phyloP scores from a whole-genome alignment of 1,284 basidiomycete genomes.

The Termitomyces sp. region DNA sequence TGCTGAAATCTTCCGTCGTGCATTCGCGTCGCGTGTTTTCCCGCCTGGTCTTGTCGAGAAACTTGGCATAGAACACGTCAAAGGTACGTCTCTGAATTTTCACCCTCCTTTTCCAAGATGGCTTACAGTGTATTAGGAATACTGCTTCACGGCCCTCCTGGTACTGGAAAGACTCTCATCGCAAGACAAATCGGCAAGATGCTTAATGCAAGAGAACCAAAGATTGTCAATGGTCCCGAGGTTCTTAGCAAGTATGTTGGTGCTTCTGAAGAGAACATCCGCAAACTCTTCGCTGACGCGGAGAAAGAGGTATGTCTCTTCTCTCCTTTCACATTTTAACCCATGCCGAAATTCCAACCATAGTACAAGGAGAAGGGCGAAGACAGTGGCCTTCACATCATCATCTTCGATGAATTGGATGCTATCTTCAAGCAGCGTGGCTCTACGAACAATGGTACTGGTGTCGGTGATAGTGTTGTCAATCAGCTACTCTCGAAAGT shows the following conservation, averaged over 20 bases:
- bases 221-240: slow-evolving; percentile 98
- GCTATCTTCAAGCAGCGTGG: slow-evolving; percentile 99
- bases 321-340: background rate
- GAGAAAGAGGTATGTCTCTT: slow-evolving; percentile 79
- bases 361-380: slow-evolving; percentile 98
- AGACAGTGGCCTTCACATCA: slow-evolving; percentile 97
- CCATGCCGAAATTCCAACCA: background rate
- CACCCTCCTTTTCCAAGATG: background rate
- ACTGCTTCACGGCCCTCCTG: slow-evolving; percentile 92
- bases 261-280: slow-evolving; percentile 97
- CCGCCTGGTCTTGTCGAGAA: slow-evolving; percentile 96
- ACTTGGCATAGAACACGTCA: slow-evolving; percentile 98
- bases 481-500: slow-evolving; percentile 98
- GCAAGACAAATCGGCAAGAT: slow-evolving; percentile 99
- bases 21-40: slow-evolving; percentile 97
- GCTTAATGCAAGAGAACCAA: slow-evolving; percentile 97
- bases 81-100: slow-evolving; percentile 50
- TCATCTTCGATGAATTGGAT: slow-evolving; percentile 99
- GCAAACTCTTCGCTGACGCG: slow-evolving; percentile 96
- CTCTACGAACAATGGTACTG: slow-evolving; percentile 84
- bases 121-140: slow-evolving; percentile 56
- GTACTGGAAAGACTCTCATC: slow-evolving; percentile 98
- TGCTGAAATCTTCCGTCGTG: slow-evolving; percentile 95
- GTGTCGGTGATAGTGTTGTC: slow-evolving; percentile 97
- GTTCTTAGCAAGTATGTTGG: slow-evolving; percentile 98